phyloP scores from a whole-genome alignment of 2,329 filamentous ascomycete species.

The Colletotrichum camelliae region DNA sequence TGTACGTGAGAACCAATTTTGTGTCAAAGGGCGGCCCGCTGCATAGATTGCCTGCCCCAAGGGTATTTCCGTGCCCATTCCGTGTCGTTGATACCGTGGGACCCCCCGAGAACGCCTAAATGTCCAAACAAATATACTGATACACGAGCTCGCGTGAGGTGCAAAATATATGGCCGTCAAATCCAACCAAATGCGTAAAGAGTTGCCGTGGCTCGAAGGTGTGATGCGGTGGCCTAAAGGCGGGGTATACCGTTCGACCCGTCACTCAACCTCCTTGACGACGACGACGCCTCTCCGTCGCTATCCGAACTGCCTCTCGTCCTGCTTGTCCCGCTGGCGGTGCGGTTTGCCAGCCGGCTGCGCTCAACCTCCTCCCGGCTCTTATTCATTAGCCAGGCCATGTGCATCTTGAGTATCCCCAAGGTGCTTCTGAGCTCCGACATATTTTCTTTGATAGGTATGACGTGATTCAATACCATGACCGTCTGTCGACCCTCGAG shows the following conservation, averaged over 20 bases:
- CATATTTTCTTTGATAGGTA: conserved; percentile 68
- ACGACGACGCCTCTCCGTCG: conserved; percentile 23
- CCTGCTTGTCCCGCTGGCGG: conserved; percentile 25
- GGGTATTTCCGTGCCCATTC: conserved; percentile 19
- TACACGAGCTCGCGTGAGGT: neutral
- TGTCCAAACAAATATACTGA: neutral
- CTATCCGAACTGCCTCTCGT: conserved; percentile 29
- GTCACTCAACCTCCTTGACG: conserved; percentile 32
- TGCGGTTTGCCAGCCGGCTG: conserved; percentile 32
- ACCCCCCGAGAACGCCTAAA: conserved; percentile 5
- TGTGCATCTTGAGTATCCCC: conserved; percentile 64
- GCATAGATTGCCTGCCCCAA: neutral
- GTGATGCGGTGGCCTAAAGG: conserved; percentile 25
- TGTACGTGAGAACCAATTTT: neutral
- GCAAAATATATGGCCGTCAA: neutral
- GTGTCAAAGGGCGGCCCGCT: neutral
- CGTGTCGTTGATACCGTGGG: neutral
- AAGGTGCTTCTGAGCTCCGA: conserved; percentile 63
- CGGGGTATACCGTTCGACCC: conserved; percentile 38
- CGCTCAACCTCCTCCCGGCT: conserved; percentile 49
- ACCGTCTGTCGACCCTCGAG: conserved; percentile 65
- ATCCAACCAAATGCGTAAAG: neutral
- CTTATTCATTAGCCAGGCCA: conserved; percentile 62
- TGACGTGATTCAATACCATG: conserved; percentile 66
- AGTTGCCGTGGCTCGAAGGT: neutral